Conservation (phyloP, 1,284 basidiomycete species). For the Caloboletus firmus region DNA sequence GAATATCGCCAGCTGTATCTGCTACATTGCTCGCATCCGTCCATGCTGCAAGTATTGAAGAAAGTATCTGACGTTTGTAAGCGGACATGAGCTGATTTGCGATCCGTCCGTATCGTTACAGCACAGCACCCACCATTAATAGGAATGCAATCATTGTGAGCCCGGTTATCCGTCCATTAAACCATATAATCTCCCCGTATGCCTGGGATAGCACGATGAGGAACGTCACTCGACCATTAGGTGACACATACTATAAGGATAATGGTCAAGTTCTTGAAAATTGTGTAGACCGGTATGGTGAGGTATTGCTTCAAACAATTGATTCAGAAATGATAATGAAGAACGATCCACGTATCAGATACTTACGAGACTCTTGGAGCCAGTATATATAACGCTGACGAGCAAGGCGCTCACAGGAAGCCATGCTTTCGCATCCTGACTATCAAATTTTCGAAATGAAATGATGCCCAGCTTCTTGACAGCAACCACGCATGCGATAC, state of each 20-base stretch:
- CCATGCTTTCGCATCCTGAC: slow-evolving; percentile 88
- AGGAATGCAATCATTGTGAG: slow-evolving; percentile 89
- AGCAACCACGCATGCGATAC: slow-evolving; percentile 71
- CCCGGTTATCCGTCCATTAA: slow-evolving; percentile 85
- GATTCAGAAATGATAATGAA: not conserved
- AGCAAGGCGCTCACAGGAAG: slow-evolving; percentile 92
- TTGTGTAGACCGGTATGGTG: slow-evolving; percentile 92
- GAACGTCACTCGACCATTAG: not conserved
- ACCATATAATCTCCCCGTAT: slow-evolving; percentile 98
- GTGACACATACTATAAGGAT: slow-evolving; percentile 81
- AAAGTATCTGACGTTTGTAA: slow-evolving; percentile 65
- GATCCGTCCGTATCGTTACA: slow-evolving; percentile 2
- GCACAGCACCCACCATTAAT: slow-evolving; percentile 72
- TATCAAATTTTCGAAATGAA: slow-evolving; percentile 84
- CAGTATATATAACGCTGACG: slow-evolving; percentile 96
- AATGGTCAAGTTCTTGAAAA: slow-evolving; percentile 99
- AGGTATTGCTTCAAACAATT: slow-evolving; percentile 74
- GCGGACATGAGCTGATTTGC: not conserved
- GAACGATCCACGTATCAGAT: not conserved
- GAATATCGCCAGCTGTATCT: slow-evolving; percentile 38
- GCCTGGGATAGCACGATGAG: slow-evolving; percentile 50
- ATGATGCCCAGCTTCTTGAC: slow-evolving; percentile 86
- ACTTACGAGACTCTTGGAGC: slow-evolving; percentile 92
- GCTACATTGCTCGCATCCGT: slow-evolving; percentile 72
- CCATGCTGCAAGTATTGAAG: slow-evolving; percentile 96